These are phyloP conservation scores for Echinosophora koreensis DNA, from an alignment of 306 rosid genomes.

Conservation along the genomic window DNA sequence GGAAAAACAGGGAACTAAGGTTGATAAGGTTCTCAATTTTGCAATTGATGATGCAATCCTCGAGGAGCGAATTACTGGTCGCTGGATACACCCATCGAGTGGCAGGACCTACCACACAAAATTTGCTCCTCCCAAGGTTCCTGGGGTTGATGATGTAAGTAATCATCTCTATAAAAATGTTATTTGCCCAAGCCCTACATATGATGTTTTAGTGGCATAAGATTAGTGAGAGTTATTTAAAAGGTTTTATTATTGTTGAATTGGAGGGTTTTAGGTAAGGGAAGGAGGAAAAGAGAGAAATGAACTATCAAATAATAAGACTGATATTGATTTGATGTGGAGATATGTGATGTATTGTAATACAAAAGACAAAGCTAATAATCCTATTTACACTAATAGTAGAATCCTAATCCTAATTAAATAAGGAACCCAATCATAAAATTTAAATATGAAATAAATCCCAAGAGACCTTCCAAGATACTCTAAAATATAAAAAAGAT, in stretches of 20 bases:
- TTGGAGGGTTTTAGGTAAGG: too few species aligned
- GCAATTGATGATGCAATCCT: conserved; percentile 77
- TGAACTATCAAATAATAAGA: too few species aligned
- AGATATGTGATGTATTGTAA: too few species aligned
- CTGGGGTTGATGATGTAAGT: conserved; percentile 92
- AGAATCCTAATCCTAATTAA: too few species aligned
- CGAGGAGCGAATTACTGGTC: conserved; percentile 96
- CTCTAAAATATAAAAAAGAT: too few species aligned
- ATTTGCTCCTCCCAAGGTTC: conserved; percentile 85
- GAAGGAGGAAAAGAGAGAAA: too few species aligned
- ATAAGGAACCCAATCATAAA: too few species aligned
- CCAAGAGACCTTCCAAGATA: too few species aligned
- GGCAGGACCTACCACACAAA: conserved; percentile 93
- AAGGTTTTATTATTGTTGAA: neutral
- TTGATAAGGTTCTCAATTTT: conserved; percentile 93
- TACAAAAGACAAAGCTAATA: too few species aligned
- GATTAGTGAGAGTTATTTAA: conserved; percentile 8
- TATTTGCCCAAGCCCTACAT: neutral
- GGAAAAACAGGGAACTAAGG: conserved; percentile 64
- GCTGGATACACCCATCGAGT: conserved; percentile 96
- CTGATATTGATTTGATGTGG: too few species aligned
- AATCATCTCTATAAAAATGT: neutral
- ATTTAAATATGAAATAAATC: too few species aligned
- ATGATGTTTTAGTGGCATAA: conserved; percentile 4
- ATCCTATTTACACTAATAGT: too few species aligned